Base-by-base conservation (phyloP, 2,329 filamentous ascomycete species). In the Fonsecaea nubica region DNA sequence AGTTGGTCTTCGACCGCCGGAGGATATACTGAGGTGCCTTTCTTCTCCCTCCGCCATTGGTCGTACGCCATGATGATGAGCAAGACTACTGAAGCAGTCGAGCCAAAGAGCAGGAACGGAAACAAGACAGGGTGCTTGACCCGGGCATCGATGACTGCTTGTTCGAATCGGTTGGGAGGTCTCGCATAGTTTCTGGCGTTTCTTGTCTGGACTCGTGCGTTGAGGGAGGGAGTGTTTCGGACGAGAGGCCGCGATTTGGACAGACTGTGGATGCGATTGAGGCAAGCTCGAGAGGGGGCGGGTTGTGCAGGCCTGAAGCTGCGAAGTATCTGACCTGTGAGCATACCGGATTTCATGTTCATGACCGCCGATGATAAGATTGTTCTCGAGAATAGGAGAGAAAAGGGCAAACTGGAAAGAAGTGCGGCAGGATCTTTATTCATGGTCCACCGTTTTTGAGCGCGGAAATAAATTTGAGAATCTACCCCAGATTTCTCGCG, bases 1-100 rank as follows among this genome's bases (percentile, higher is more conserved):
- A 99, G 84, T 67, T 91, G 88, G 73, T 80, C 76, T 18, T 80
- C 77, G 30, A 83, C 81, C 33, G 77, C 77, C 25, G 77, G 75
- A 3, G 82, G 81, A 66, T 81, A 83, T 13, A 79, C 78, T 36
- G 77, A 74, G 65, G 79, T 80, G 58, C 79, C 76, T 8, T 78
- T 79, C 30, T 76, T 76, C 40, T 80, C 76, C 52, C 78, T 76
- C 10, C 74, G 80, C 66, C 80, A 74, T 72, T 82, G 79, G 58
- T 81, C 71, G 63, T 82, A 83, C 45, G 78, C 75, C 21, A 80
- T 71, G 65, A 82, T 81, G 13, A 76, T 72, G 18, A 82, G 77
- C 5, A 77, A 32, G 1, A 74, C 71, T 8, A 75, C 73, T 6
- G 74, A 76, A 12, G 76, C 77, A 32, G 78, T 71, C 4, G 77